A percentile compares a stretch with the other conserved stretches of the same genome.
Conservation (phyloP, 2,329 filamentous ascomycete species). For the Pseudocercospora fuligena region DNA sequence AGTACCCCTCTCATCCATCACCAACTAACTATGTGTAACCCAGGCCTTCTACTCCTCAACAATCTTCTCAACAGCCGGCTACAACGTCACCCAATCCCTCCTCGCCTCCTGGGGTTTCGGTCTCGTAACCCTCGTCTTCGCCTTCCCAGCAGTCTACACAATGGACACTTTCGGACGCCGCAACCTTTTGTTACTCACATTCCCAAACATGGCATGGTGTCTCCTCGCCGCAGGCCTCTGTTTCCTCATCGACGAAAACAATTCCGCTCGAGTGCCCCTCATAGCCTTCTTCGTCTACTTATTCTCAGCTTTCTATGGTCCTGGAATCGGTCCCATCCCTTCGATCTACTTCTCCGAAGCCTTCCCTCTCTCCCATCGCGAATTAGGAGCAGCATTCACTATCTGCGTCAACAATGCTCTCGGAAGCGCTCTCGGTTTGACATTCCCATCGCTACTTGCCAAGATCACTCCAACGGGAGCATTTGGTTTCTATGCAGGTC, state of each 20-base stretch:
- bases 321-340: conserved; percentile 38
- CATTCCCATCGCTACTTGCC: conserved; percentile 53
- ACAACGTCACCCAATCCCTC: conserved; percentile 50
- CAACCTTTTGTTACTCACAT: conserved; percentile 54
- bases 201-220: conserved; percentile 57
- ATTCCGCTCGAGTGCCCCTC: conserved; percentile 40
- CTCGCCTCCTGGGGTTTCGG: conserved; percentile 65
- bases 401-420: conserved; percentile 47
- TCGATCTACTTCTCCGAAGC: conserved; percentile 43
- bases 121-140: conserved; percentile 62
- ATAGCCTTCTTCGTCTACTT: conserved; percentile 41
- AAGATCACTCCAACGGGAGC: conserved; percentile 59
- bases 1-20: conserved; percentile 34
- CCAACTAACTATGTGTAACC: conserved; percentile 33
- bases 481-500: conserved; percentile 63
- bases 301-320: conserved; percentile 35
- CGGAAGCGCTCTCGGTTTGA: conserved; percentile 56
- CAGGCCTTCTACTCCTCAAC: conserved; percentile 43
- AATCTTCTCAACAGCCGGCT: conserved; percentile 41
- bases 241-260: conserved; percentile 53
- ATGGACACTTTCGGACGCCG: conserved; percentile 58
- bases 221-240: conserved; percentile 56
- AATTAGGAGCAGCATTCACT: conserved; percentile 37
- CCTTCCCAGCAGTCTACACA: conserved; percentile 61
- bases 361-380: conserved; percentile 40